Evolutionary conservation across 176 grass and related monocot genomes (phyloP), one percentile per base, ranked within the genome.

Genomic region (Cenchrus fungigraminus): DNA sequence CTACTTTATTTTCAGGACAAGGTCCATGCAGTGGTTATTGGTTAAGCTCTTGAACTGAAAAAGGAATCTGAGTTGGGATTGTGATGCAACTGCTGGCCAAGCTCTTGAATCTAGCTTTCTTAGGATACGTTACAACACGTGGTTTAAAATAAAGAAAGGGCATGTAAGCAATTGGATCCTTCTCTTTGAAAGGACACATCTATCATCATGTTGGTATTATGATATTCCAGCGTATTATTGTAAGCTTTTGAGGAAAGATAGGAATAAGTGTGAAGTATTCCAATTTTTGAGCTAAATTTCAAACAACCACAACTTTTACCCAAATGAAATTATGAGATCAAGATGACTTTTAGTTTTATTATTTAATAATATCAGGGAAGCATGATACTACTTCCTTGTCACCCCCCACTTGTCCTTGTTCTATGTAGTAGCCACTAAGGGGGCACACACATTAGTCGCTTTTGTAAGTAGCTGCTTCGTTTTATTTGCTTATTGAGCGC

Each of bases 261-360:
- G 55, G 50, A 67, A 67, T 84, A 66, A 59, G n/a, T 74, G 28
- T 3, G 32, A 13, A 37, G 3, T 19, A 9, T 50, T 65, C 22
- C 42, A 84, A 80, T 59, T 88, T 60, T 61, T 60, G 51, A 74
- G 7, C 69, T 61, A 74, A 80, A 43, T 12, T 72, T 84, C 65
- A 0, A 43, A 79, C 17, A 2, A 13, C 11, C 55, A 2, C 29
- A 79, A 60, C 9, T 80, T 80, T 67, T 74, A 59, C 40, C 40
- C 37, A 68, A 68, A 80, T 66, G 43, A 68, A 58, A 70, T 37
- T 55, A 81, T 73, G 20, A 69, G 29, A 54, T 52, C 70, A 76
- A 55, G 52, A 76, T 57, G 53, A 7, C 14, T 19, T 80, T 76
- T 51, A 31, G 45, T 19, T 80, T 76, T 51, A 31, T 76, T 51